phyloP scores from a whole-genome alignment of 2,329 filamentous ascomycete genomes.

The Calonectria hongkongensis region DNA sequence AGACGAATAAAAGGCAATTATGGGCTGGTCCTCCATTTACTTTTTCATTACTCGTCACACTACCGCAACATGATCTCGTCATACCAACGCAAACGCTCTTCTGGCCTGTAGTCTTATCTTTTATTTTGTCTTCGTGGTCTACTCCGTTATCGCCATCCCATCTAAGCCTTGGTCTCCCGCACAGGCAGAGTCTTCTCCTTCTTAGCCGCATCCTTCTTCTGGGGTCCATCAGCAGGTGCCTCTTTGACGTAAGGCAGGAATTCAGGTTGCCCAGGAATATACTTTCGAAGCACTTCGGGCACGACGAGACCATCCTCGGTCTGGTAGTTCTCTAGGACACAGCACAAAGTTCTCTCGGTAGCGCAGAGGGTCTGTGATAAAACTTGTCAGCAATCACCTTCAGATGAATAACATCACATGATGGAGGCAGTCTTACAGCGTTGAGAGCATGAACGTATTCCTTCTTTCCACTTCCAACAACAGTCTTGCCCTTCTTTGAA shows the following conservation, averaged over 20 bases:
- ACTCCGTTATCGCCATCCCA: background rate
- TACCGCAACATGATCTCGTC: conserved; percentile 32
- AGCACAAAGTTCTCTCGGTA: conserved; percentile 94
- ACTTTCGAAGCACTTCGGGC: conserved; percentile 89
- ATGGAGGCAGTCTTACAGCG: conserved; percentile 64
- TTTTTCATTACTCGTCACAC: conserved; percentile 33
- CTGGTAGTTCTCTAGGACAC: conserved; percentile 97
- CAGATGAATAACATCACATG: background rate
- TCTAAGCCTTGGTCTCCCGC: conserved; percentile 55
- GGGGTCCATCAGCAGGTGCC: conserved; percentile 75
- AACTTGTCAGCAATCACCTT: conserved; percentile 34
- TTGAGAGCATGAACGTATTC: conserved; percentile 96
- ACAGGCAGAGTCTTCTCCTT: conserved; percentile 54
- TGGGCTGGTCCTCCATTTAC: background rate
- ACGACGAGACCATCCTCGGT: conserved; percentile 89
- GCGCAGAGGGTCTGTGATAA: conserved; percentile 81
- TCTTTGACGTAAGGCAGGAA: conserved; percentile 94
- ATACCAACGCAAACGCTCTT: conserved; percentile 36
- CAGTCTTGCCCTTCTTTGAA: conserved; percentile 75
- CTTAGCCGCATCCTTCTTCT: conserved; percentile 53
- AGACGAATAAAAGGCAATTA: background rate
- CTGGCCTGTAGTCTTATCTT: conserved; percentile 31
- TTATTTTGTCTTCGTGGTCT: conserved; percentile 41
- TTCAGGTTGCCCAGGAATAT: conserved; percentile 90
- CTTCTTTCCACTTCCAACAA: conserved; percentile 85